Base-by-base conservation (phyloP, 257 asterid genomes). In the Nicotiana obtusifolia region DNA sequence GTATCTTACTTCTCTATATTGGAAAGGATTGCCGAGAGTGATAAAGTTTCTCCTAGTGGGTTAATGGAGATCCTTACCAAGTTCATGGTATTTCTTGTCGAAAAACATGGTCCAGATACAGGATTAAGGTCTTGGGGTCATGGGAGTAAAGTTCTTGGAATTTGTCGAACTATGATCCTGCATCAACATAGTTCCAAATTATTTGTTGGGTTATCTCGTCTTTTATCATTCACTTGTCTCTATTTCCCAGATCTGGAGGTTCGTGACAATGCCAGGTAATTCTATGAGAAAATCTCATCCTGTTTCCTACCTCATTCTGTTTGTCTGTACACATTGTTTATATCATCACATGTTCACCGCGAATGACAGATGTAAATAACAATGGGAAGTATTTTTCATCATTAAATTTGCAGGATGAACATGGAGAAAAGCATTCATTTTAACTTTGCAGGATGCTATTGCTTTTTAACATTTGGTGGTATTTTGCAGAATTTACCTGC, bases 211-310 rank as follows among this genome's bases (percentile, higher is more conserved):
- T 82, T 94, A 62, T 90, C 97, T 81, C 91, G 78, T 81, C 95
- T 95, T 83, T 93, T 95, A 85, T 93, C 93, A 67, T 89, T 89
- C 84, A 80, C 87, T 53, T 87, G 96, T 86, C 97, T 94, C 22
- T 88, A 86, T 79, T 95, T 95, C 90, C 99, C 99, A 81, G 99
- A 95, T 89, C 81, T 95, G 92, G 99, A 95, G 79, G 90, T 95
- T 85, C 99, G 98, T 81, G 99, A 95, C 87, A 90, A 82, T 87
- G 97, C 99, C 81, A 94, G 99, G 99, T 95, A 92, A 66, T 80
- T 64, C 65, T 24, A 20, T 47, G 56, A 62, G 77, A 64, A 80
- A 16, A 64, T 80, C 59, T 54, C 56, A 35, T 47, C 64, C 57
- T 59, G 17, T 57, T 73, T 59, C 44, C 57, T 4, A 56, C 62